A percentile compares a stretch with the other conserved stretches of the same genome.
Evolutionary conservation across 805 yeast species (phyloP).

Genomic region (Cyberlindnera euphorbiiphila): DNA sequence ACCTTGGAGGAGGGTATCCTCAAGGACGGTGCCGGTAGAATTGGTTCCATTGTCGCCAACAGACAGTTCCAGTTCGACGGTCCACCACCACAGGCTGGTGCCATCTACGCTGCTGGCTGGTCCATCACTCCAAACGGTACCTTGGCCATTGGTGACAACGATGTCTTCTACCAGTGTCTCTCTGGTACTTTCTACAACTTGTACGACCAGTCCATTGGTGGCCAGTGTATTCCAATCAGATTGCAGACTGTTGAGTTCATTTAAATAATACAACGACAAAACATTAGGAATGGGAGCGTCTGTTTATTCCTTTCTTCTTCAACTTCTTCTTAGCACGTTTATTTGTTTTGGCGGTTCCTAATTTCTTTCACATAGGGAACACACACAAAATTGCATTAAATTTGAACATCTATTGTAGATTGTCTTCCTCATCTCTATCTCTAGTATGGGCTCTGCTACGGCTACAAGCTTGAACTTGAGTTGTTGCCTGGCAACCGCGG

Average conservation of each 20-base stretch:
- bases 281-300: too few relatives aligned
- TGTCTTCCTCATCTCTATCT: too few relatives aligned
- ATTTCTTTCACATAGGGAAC: too few relatives aligned
- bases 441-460: too few relatives aligned
- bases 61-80: conserved; percentile 86
- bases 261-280: too few relatives aligned
- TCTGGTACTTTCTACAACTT: conserved; percentile 78
- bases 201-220: conserved; percentile 60
- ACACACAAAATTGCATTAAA: too few relatives aligned
- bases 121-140: conserved; percentile 47
- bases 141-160: conserved; percentile 59
- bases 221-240: conserved; percentile 59
- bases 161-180: conserved; percentile 66
- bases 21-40: conserved; percentile 58
- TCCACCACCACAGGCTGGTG: conserved; percentile 81
- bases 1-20: conserved; percentile 48
- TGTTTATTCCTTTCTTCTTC: neutral
- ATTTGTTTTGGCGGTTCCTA: too few relatives aligned
- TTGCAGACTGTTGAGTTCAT: conserved; percentile 56
- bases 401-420: too few relatives aligned
- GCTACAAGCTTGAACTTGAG: too few relatives aligned
- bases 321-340: neutral
- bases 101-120: conserved; percentile 71
- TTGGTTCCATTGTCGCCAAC: conserved; percentile 79
- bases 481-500: too few relatives aligned